Evolutionary conservation across 2,329 filamentous ascomycete species (phyloP), one percentile per base, ranked within the genome.

Genomic region (Neocatenulostroma microsporum): DNA sequence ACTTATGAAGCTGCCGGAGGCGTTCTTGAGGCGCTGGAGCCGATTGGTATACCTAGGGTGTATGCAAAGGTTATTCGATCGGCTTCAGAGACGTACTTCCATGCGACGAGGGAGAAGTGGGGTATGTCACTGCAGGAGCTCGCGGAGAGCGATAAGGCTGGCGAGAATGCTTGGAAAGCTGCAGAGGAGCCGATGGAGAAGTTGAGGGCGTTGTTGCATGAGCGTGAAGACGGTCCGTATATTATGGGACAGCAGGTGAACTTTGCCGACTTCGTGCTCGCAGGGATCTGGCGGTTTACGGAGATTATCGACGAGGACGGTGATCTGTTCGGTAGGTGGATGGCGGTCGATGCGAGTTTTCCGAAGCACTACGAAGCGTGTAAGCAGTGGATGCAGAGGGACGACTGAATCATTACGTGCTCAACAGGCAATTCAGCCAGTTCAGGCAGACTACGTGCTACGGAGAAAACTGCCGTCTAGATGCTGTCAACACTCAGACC

Each of bases 261-360:
- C 24, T 81, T 73, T 53, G 70, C 69, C 3, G 77, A 79, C 51
- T 73, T 80, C 38, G 57, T 73, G 1, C 68, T 73, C 49, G 65
- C 63, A 1, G 66, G 62, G 2, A 61, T 60, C n/a, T 50, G 74
- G 42, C 49, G 63, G 4, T 70, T 70, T 43, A 41, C 55, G 15
- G 53, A 55, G 44, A 39, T 39, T 21, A 18, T 51, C 12, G 44
- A 50, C 23, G 57, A 63, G 25, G 38, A 40, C 17, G 54, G 61
- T n/a, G 57, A 58, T 17, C 20, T 62, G 2, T 71, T 62, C 45
- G 47, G 63, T 25, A 55, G 60, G 28, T 42, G 63, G 3, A 34
- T 70, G 19, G 53, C 55, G 20, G 50, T 57, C 56, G 71, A 67
- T 38, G 46, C 49, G 10, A 46, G 48, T 1, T 58, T 67, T 26